Conservation (phyloP, 352 stramenopile genomes). For the Pythium insidiosum region DNA sequence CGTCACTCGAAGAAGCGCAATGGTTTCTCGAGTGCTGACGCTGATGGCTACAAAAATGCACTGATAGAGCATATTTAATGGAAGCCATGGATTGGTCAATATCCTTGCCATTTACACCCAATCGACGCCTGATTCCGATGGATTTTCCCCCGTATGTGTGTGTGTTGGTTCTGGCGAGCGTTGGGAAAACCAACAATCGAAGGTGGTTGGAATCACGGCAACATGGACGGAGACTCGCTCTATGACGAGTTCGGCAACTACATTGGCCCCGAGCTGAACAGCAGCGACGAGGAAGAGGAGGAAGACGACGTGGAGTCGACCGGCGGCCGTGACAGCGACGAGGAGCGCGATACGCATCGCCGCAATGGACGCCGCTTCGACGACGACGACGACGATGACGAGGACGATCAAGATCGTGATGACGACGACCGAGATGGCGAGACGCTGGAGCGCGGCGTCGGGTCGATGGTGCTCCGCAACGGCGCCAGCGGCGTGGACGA, state of each 20-base stretch:
- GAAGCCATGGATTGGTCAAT: constrained; percentile 1
- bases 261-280: constrained; percentile 95
- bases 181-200: not conserved
- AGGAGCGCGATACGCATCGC: constrained; percentile 15
- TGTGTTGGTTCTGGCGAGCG: too few relatives aligned
- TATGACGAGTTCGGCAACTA: constrained; percentile 99
- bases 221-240: constrained; percentile 81
- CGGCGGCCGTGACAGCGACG: constrained; percentile 42
- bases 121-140: not conserved
- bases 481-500: constrained; percentile 35
- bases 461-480: constrained; percentile 43
- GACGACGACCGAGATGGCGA: constrained; percentile 5
- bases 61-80: constrained; percentile 7
- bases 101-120: not conserved
- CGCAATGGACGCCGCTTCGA: too few relatives aligned
- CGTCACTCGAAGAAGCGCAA: constrained; percentile 11
- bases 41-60: constrained; percentile 1
- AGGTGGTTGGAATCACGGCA: not conserved
- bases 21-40: constrained; percentile 7
- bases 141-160: too few relatives aligned
- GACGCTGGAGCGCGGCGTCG: constrained; percentile 21
- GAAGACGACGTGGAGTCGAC: constrained; percentile 34
- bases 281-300: constrained; percentile 65
- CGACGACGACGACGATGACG: constrained; percentile 26
- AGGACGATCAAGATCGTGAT: constrained; percentile 16